Conservation (phyloP, 2,329 filamentous ascomycete genomes). For the Botrytis aclada region DNA sequence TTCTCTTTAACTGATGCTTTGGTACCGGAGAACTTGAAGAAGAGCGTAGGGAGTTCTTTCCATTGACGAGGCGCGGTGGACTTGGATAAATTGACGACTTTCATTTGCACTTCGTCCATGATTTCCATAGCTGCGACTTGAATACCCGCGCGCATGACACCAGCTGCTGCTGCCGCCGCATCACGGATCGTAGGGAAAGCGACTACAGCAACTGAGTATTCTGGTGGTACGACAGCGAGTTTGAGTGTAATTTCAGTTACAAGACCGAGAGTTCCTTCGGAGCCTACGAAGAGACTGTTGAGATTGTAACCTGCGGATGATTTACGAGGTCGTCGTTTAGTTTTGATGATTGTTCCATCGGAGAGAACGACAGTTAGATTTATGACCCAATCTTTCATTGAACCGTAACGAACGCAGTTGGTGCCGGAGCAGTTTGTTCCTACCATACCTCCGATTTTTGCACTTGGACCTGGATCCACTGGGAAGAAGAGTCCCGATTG, state of each 20-base stretch:
- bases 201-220: constrained; percentile 75
- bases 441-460: constrained; percentile 80
- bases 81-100: constrained; percentile 72
- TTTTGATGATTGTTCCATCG: constrained; percentile 77
- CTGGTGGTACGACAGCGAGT: constrained; percentile 70
- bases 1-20: constrained; percentile 76
- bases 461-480: constrained; percentile 69
- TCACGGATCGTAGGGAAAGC: constrained; percentile 75
- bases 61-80: constrained; percentile 66
- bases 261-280: constrained; percentile 76
- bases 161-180: constrained; percentile 70
- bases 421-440: constrained; percentile 76
- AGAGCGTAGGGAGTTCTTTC: constrained; percentile 74
- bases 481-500: constrained; percentile 82
- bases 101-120: constrained; percentile 88
- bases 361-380: constrained; percentile 78
- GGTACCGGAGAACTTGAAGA: constrained; percentile 84
- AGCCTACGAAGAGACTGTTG: constrained; percentile 75
- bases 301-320: constrained; percentile 82
- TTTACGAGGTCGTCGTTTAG: constrained; percentile 72
- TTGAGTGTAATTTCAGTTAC: constrained; percentile 84
- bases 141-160: constrained; percentile 63
- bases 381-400: constrained; percentile 86
- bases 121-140: constrained; percentile 56
- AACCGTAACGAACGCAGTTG: constrained; percentile 77